Evolutionary conservation across 2,329 filamentous ascomycete species (phyloP), one percentile per base, ranked within the genome.

Genomic region (Botrytis galanthina): DNA sequence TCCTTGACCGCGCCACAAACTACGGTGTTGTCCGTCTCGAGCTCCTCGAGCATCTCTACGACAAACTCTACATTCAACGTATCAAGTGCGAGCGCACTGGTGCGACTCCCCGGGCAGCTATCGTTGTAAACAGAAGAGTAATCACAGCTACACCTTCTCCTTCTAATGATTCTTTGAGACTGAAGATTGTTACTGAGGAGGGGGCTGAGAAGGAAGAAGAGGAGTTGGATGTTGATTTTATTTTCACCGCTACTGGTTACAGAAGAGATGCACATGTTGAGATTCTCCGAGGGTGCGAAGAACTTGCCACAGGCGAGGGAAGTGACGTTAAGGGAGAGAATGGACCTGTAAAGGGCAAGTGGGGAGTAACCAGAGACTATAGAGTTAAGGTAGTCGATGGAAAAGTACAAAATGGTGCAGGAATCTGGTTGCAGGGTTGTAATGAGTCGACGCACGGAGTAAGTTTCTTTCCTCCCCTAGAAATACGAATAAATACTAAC

Each of bases 1-100:
- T 86, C 26, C 90, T 90, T 70, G 93, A 97, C 78, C 91, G 92
- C 74, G 90, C 90, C 44, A 98, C 95, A 75, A 98, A 98, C 85
- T 98, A 98, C 82, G 93, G 94, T 70, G 95, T 98, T 7, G 95
- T 99, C 5, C 91, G 95, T 12, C 88, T 97, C n/a, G 89, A 93
- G 77, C 88, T 98, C 69, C 93, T 98, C 73, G 95, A 98, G 82
- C 89, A 91, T 73, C 88, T 98, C 44, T 98, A 97, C 83, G 90
- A 95, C 82, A 89, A 89, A 73, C 90, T 97, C 84, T 98, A 98
- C 83, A 88, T 94, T 73, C 95, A 98, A 83, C 89, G 91, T 16
- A 69, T 73, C 26, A 59, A 68, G 87, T 97, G 71, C 86, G 88
- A 64, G 88, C 89, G 73, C 83, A 90, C 95, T 74, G 90, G 94